Base-by-base conservation (phyloP, 345 rosid species). In the Lenwebbia sp. region DNA sequence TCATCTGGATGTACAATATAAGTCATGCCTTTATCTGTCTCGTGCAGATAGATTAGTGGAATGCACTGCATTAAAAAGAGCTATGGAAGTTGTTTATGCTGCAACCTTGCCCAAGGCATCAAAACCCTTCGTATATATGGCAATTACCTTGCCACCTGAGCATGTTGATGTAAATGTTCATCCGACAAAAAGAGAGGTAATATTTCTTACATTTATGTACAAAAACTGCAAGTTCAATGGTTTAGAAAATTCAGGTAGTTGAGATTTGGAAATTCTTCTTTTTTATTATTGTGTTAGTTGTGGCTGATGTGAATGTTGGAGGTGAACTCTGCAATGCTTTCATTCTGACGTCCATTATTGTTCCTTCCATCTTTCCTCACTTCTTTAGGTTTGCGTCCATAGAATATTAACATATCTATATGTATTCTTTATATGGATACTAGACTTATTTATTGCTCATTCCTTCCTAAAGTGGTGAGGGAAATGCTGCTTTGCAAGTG, bases 91-190 rank as follows among this genome's bases (percentile, higher is more conserved):
- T 88, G 98, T 97, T 70, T 97, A 97, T 92, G 94, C 95, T 89
- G 98, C 98, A 89, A 95, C 99, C 47, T 91, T 96, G 85, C 99
- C 99, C 47, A 96, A 94, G 91, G 99, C 99, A 82, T 93, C 99
- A 5, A 96, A 97, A 87, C 99, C 99, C 62, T 97, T 97, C 87
- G 88, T 97, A 56, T 97, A 97, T 84, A 95, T 97, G 98, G 91
- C 99, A 70, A 95, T 97, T 87, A 88, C 87, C 56, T 88, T 97
- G 93, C 99, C 99, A 87, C 89, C 93, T 70, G 98, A 94, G 82
- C 99, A 97, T 92, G 96, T 97, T 89, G 99, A 97, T 89, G 93
- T 97, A 87, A 97, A 97, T 91, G 93, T 96, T 89, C 99, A 97
- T 88, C 99, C 99, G 19, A 95, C 99, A 89, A 97, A 97, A 89